Conservation (phyloP, 352 stramenopile genomes). For the Phytophthora fragariae region DNA sequence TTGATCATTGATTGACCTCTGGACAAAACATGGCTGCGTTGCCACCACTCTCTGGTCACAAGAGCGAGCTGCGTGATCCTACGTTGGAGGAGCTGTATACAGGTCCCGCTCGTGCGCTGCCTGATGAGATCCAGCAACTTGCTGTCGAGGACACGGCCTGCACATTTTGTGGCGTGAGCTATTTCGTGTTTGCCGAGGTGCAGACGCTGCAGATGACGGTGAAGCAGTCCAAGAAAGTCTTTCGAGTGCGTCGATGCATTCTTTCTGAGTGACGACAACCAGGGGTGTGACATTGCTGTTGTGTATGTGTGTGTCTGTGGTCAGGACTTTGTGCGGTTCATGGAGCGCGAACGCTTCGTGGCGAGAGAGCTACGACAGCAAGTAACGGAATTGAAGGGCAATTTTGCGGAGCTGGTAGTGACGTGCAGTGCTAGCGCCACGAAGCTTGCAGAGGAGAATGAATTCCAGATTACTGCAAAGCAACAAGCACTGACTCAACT, state of each 20-base stretch:
- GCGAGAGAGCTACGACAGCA: constrained; percentile 51
- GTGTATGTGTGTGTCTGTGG: background rate
- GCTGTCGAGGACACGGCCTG: constrained; percentile 76
- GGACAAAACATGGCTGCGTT: constrained; percentile 18
- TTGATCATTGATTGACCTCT: background rate
- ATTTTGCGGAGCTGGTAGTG: constrained; percentile 41
- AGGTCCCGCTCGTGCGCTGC: constrained; percentile 64
- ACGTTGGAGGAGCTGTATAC: constrained; percentile 79
- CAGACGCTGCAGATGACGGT: constrained; percentile 74
- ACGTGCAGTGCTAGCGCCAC: constrained; percentile 20
- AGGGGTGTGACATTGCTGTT: background rate
- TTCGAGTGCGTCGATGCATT: constrained; percentile 47
- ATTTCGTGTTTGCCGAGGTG: constrained; percentile 88
- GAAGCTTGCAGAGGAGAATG: constrained; percentile 39
- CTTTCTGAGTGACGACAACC: background rate
- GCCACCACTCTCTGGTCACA: constrained; percentile 14
- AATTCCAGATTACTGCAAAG: constrained; percentile 10
- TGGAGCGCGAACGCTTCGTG: constrained; percentile 62
- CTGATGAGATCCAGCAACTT: constrained; percentile 75
- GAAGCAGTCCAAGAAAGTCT: constrained; percentile 77
- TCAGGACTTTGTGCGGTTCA: constrained; percentile 73
- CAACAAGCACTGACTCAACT: constrained; percentile 30
- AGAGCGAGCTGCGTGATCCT: constrained; percentile 57
- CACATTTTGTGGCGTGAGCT: constrained; percentile 87
- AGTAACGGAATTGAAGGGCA: constrained; percentile 44